Evolutionary conservation across 495 filamentous ascomycete species (phyloP).

Genomic region (Aspergillus wentii): DNA sequence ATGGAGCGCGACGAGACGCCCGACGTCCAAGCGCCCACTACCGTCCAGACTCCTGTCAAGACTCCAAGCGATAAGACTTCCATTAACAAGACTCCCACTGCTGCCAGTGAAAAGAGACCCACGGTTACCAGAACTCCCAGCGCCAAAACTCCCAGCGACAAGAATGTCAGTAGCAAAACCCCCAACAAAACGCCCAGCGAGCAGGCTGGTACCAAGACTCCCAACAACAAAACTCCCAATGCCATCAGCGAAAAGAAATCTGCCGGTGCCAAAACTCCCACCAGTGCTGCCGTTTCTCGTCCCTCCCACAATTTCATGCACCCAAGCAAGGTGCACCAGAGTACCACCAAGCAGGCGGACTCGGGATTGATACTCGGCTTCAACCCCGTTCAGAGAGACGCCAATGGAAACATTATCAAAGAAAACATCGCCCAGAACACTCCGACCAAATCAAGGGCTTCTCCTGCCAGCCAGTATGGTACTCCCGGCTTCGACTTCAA

Average conservation of each 20-base stretch:
- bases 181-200: conserved; percentile 6
- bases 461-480: conserved; percentile 36
- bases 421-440: conserved; percentile 27
- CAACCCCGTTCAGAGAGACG: conserved; percentile 51
- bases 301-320: conserved; percentile 70
- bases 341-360: conserved; percentile 63
- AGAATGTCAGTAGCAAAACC: conserved; percentile 14
- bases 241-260: conserved; percentile 9
- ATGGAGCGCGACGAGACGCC: conserved; percentile 35
- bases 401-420: conserved; percentile 33
- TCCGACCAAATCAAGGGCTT: conserved; percentile 39
- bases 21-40: conserved; percentile 4
- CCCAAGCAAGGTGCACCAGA: conserved; percentile 67
- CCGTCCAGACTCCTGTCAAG: conserved; percentile 14
- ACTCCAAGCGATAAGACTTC: not conserved
- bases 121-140: no score
- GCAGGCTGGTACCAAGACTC: conserved; percentile 9
- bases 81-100: not conserved
- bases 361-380: conserved; percentile 65
- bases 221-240: conserved; percentile 12
- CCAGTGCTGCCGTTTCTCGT: conserved; percentile 25
- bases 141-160: conserved; percentile 7
- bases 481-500: conserved; percentile 74
- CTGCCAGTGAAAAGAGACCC: conserved; percentile 1
- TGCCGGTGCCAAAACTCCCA: conserved; percentile 47